phyloP scores from a whole-genome alignment of 352 stramenopile genomes.

The Phytophthora ramorum region DNA sequence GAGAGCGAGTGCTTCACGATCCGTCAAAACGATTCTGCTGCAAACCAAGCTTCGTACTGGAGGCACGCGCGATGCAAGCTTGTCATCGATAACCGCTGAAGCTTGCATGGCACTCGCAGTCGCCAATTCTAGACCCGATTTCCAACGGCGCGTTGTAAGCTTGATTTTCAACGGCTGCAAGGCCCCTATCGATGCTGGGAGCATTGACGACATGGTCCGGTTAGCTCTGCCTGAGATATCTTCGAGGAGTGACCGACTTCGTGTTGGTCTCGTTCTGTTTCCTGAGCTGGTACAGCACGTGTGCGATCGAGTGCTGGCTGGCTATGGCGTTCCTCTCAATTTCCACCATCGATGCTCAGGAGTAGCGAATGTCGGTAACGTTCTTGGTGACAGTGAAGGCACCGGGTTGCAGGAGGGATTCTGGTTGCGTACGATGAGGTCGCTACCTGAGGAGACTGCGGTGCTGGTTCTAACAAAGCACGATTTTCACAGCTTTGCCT shows the following conservation, averaged over 20 bases:
- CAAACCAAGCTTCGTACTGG: conserved; percentile 16
- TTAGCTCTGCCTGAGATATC: conserved; percentile 2
- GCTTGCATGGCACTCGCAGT: neutral
- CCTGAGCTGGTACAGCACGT: conserved; percentile 30
- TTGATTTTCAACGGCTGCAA: conserved; percentile 26
- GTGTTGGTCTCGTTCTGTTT: conserved; percentile 33
- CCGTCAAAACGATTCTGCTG: conserved; percentile 29
- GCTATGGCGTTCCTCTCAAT: conserved; percentile 26
- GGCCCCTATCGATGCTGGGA: neutral
- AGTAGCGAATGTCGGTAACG: neutral
- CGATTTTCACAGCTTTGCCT: conserved; percentile 43
- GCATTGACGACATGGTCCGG: conserved; percentile 3
- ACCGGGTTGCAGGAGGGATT: conserved; percentile 5
- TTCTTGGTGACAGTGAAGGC: conserved; percentile 1
- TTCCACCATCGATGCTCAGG: conserved; percentile 16
- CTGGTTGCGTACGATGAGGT: conserved; percentile 30
- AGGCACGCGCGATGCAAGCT: neutral
- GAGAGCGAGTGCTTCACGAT: neutral
- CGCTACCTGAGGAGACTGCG: conserved; percentile 29
- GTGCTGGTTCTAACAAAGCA: conserved; percentile 30
- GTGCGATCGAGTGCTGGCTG: conserved; percentile 40
- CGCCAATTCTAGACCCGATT: conserved; percentile 9
- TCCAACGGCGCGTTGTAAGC: conserved; percentile 22
- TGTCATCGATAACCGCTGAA: conserved; percentile 5
- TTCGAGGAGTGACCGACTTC: conserved; percentile 30